A percentile compares a stretch with the other conserved stretches of the same genome.
Evolutionary conservation across 1,284 basidiomycete species (phyloP).

Genomic region (Ustilago cynodontis): DNA sequence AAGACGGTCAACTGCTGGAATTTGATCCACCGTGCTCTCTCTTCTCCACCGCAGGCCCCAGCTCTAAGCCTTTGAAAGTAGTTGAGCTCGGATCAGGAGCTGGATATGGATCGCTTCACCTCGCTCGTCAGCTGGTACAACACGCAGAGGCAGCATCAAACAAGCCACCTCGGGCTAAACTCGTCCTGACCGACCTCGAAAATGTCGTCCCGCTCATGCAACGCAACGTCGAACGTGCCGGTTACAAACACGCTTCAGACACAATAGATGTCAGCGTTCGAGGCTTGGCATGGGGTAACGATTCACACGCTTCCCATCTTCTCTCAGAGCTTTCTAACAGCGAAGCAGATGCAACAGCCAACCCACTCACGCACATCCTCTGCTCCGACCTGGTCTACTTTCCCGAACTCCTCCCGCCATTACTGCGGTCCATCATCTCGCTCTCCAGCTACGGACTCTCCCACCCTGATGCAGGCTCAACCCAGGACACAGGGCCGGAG

Average conservation of each 20-base stretch:
- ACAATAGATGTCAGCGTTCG: slow-evolving; percentile 38
- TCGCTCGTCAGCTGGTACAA: slow-evolving; percentile 48
- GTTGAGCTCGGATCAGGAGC: slow-evolving; percentile 67
- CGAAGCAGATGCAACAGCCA: not conserved
- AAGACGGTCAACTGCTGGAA: slow-evolving; percentile 23
- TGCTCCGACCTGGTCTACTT: slow-evolving; percentile 69
- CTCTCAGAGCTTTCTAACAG: slow-evolving; percentile 15
- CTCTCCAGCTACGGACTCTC: slow-evolving; percentile 36
- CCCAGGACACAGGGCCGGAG: slow-evolving; percentile 22
- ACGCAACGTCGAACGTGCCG: slow-evolving; percentile 55
- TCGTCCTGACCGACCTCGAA: slow-evolving; percentile 65
- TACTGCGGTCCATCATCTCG: slow-evolving; percentile 61
- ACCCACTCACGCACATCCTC: slow-evolving; percentile 59
- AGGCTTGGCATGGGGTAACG: slow-evolving; percentile 62
- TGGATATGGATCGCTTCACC: slow-evolving; percentile 63
- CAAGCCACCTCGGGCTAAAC: not conserved
- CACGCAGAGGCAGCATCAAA: slow-evolving; percentile 1
- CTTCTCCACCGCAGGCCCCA: slow-evolving; percentile 12
- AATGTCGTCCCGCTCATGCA: slow-evolving; percentile 64
- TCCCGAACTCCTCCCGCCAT: slow-evolving; percentile 63
- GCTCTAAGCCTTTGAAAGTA: slow-evolving; percentile 18
- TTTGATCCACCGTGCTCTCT: slow-evolving; percentile 64
- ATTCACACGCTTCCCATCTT: slow-evolving; percentile 29
- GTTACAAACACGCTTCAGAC: slow-evolving; percentile 12
- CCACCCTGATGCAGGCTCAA: not conserved